Evolutionary conservation across 257 asterid species (phyloP).

Genomic region (Plantago elongata): DNA sequence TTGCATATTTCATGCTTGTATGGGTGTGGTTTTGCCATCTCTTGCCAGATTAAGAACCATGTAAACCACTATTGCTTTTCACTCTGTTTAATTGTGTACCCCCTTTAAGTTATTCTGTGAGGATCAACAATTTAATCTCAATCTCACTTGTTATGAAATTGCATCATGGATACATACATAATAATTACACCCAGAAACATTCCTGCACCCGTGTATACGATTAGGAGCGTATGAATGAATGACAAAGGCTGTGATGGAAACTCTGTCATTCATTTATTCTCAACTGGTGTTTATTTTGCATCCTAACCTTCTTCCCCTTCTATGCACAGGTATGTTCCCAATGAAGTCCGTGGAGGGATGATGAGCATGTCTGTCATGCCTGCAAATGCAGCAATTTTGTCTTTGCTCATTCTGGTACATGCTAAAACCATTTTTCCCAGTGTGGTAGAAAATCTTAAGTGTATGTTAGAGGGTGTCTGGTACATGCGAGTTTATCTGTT

Average conservation of each 20-base stretch:
- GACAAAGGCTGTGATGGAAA: too few relatives aligned
- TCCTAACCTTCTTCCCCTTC: constrained; percentile 15
- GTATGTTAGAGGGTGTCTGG: not conserved
- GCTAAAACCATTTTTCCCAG: constrained; percentile 11
- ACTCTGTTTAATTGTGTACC: not conserved
- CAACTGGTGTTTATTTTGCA: not conserved
- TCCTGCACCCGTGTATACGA: too few relatives aligned
- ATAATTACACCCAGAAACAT: too few relatives aligned
- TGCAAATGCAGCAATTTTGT: constrained; percentile 55
- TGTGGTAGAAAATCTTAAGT: not conserved
- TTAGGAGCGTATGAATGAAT: too few relatives aligned
- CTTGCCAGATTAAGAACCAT: constrained; percentile 91
- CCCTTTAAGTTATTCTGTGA: not conserved
- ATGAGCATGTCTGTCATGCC: constrained; percentile 70
- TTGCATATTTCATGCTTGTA: constrained; percentile 65
- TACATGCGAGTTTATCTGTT: not conserved
- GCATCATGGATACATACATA: not conserved
- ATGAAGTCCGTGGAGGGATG: constrained; percentile 94
- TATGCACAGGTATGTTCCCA: constrained; percentile 73
- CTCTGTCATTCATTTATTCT: too few relatives aligned
- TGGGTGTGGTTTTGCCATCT: constrained; percentile 76
- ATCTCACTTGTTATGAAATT: not conserved
- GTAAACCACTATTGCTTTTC: constrained; percentile 32
- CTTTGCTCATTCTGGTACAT: constrained; percentile 62
- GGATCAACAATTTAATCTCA: not conserved